Base-by-base conservation (phyloP, 2,329 filamentous ascomycete genomes). In the Blumeriella jaapii region DNA sequence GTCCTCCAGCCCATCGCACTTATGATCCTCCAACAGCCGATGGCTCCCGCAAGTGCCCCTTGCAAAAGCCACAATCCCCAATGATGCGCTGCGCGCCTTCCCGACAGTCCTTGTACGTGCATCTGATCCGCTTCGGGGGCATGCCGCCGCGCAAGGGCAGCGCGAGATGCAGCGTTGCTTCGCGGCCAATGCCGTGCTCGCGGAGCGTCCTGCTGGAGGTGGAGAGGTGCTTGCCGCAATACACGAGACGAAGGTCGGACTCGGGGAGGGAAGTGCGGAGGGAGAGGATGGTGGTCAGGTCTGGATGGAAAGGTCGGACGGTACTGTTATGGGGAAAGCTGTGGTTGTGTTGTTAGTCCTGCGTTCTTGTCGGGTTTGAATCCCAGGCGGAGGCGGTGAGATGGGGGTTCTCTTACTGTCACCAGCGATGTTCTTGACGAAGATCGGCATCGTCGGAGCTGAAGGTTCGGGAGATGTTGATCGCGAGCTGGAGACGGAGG, bases 11-110 rank as follows among this genome's bases (percentile, higher is more conserved):
- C 86, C 86, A 46, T 74, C 76, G 65, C 91, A 98, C 64, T 84
- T 84, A 65, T 98, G 91, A 51, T 89, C 83, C 62, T 98, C 91
- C 46, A 96, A 63, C 63, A 96, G 72, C 38, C 91, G 74, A 63
- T 98, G 91, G 66, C 86, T 93, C 52, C 84, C 84, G 63, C 91
- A 98, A 96, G 59, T 93, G 83, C 29, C 87, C 86, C 37, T 80
- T 69, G 67, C 91, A 98, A 68, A 96, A 96, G 42, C 78, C 80
- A 63, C 91, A 98, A 65, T 96, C 89, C 36, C 91, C 91, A 40
- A 95, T 83, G 54, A 98, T 95, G 47, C 84, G 80, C 61, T 95
- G 87, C 11, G 86, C 87, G 18, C 74, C 72, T 51, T 85, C 78
- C 57, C 77, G 84, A 75, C 91, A 96, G 50, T 86, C 78, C 62